Base-by-base conservation (phyloP, 441 rosid genomes). In the Sinapis alba region DNA sequence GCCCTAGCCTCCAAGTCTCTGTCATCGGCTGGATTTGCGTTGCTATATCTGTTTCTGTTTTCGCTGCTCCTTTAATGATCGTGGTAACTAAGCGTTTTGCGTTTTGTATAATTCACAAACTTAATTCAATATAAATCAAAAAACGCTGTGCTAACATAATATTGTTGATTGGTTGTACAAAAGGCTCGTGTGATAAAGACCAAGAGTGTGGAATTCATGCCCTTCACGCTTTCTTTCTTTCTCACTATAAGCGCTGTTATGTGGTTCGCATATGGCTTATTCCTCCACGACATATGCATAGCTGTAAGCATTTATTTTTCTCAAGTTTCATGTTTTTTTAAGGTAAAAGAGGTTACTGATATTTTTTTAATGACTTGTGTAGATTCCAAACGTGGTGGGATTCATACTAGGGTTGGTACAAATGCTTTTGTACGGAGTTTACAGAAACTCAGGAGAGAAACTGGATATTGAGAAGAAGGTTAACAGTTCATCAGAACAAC, bases 191-290 rank as follows among this genome's bases (percentile, higher is more conserved):
- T 96, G 4, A 76, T 93, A 26, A 68, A 86, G 50, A 95, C 99
- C 6, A 88, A 69, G 60, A 93, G 99, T 50, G 98, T 95, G 8
- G 98, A 95, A 74, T 95, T 86, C 87, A 95, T 95, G 99, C 99
- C 98, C 2, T 87, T 95, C 65, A 79, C 75, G 67, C 69, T 95
- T n/a, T 93, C 98, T 0, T 82, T 93, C 69, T 91, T 84, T 81
- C 95, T 95, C 16, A 91, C 97, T 24, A 16, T 91, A 69, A 87
- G 90, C 60, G 99, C 98, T 7, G 28, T 87, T 16, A 80, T 85
- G 82, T 95, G 99, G 99, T 90, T 93, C 74, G 76, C 78, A 6
- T 95, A 91, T 41, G 99, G 99, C 6, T 61, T 88, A 38, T 80
- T 89, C 59, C 64, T 59, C 6, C 74, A 85, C 36, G 97, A 93